phyloP scores from a whole-genome alignment of 192 early-diverging fungal genomes.

The Coemansia erecta region DNA sequence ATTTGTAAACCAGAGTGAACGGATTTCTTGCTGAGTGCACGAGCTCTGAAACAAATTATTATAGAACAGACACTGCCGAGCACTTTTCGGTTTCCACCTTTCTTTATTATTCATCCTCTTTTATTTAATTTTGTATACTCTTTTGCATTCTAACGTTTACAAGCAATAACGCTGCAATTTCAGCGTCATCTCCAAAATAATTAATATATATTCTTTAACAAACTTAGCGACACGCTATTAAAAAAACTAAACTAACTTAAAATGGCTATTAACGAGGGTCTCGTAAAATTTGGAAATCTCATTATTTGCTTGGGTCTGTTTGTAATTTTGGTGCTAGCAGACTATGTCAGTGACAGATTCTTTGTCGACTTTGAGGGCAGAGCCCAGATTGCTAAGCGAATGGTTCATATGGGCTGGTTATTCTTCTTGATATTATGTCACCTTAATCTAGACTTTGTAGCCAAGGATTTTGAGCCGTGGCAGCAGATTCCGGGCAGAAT shows the following conservation, averaged over 20 bases:
- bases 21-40: too few relatives aligned
- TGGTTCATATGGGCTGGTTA: conserved; percentile 2
- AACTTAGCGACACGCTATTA: too few relatives aligned
- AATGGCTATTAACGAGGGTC: not conserved
- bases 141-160: not conserved
- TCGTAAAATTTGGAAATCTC: not conserved
- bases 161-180: not conserved
- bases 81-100: too few relatives aligned
- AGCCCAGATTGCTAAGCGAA: conserved; percentile 4
- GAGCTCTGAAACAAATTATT: too few relatives aligned
- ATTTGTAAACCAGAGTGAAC: not conserved
- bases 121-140: not conserved
- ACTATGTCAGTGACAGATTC: not conserved
- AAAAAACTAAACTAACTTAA: not conserved
- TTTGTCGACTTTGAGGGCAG: conserved; percentile 6
- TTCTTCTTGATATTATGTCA: not conserved
- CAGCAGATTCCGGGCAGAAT: not conserved
- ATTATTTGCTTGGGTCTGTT: not conserved
- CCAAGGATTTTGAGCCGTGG: not conserved
- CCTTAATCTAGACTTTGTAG: not conserved
- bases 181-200: too few relatives aligned
- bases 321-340: not conserved
- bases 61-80: too few relatives aligned
- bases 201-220: too few relatives aligned
- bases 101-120: not conserved